Percentiles rank a stretch among this genome's conserved stretches.
Conservation (phyloP, 352 stramenopile genomes). For the Phytophthora macrochlamydospora region DNA sequence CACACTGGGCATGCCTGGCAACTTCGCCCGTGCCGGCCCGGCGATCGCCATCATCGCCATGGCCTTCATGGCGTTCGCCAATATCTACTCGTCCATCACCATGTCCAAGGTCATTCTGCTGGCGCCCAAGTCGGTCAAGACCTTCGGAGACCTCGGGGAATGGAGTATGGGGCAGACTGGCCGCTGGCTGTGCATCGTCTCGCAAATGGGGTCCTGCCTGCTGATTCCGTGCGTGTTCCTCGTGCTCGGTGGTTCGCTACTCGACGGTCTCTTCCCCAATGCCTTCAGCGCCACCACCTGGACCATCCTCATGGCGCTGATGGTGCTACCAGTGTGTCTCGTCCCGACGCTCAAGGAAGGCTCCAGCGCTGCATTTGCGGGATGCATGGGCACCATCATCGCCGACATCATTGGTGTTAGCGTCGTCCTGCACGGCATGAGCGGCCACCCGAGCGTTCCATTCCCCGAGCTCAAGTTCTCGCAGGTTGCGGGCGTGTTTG, state of each 20-base stretch:
- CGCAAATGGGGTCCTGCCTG: conserved; percentile 62
- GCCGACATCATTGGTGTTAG: conserved; percentile 56
- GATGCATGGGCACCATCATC: conserved; percentile 63
- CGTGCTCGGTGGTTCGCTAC: conserved; percentile 57
- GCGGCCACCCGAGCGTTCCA: conserved; percentile 51
- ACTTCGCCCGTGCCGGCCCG: conserved; percentile 68
- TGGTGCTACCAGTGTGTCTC: conserved; percentile 53
- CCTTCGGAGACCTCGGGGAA: conserved; percentile 66
- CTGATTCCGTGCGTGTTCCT: conserved; percentile 64
- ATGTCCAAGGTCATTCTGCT: conserved; percentile 66
- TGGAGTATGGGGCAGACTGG: conserved; percentile 54
- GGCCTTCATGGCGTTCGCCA: conserved; percentile 71
- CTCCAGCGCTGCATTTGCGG: conserved; percentile 59
- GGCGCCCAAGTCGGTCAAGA: conserved; percentile 56
- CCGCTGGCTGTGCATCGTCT: conserved; percentile 56
- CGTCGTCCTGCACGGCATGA: conserved; percentile 60
- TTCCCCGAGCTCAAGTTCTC: conserved; percentile 51
- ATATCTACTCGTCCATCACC: conserved; percentile 65
- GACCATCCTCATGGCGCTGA: conserved; percentile 70
- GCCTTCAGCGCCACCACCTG: conserved; percentile 55
- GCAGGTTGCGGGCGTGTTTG: conserved; percentile 59
- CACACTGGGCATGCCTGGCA: conserved; percentile 71
- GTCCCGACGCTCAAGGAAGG: conserved; percentile 70
- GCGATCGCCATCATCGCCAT: conserved; percentile 51
- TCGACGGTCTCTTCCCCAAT: conserved; percentile 54